Conservation (phyloP, 2,329 filamentous ascomycete species). For the Zarea fungicola region DNA sequence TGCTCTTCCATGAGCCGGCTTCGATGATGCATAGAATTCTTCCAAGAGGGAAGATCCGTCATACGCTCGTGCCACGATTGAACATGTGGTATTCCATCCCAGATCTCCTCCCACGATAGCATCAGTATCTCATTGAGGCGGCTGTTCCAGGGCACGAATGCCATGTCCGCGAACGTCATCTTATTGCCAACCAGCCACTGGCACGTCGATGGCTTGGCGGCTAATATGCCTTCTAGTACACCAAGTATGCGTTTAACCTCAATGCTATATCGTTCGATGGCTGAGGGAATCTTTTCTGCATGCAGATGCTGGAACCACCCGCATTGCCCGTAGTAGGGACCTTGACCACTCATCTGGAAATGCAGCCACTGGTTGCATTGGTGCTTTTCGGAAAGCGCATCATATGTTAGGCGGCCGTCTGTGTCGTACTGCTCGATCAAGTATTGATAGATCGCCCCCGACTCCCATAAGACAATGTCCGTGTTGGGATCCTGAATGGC, state of each 20-base stretch:
- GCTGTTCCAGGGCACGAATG: conserved; percentile 19
- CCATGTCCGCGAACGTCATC: conserved; percentile 10
- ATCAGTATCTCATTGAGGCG: conserved; percentile 18
- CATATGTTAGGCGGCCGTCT: conserved; percentile 12
- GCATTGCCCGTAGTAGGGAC: conserved; percentile 23
- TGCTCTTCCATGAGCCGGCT: conserved; percentile 32
- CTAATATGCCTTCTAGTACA: conserved; percentile 16
- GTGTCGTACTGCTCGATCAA: conserved; percentile 18
- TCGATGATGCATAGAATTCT: conserved; percentile 26
- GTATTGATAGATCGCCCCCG: conserved; percentile 17
- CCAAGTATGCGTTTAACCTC: conserved; percentile 20
- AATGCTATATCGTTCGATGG: conserved; percentile 22
- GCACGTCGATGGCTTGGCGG: conserved; percentile 2
- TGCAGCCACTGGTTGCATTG: conserved; percentile 17
- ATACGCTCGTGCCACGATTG: conserved; percentile 33
- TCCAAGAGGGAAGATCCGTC: conserved; percentile 27
- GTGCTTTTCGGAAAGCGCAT: conserved; percentile 15
- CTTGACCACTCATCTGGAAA: conserved; percentile 25
- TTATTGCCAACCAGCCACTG: conserved; percentile 10
- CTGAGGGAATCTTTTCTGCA: conserved; percentile 17
- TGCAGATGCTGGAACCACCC: conserved; percentile 18
- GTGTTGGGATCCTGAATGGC: conserved; percentile 17
- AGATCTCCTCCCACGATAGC: conserved; percentile 21
- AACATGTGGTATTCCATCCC: conserved; percentile 22
- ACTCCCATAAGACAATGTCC: conserved; percentile 17